phyloP scores from a whole-genome alignment of 2,329 filamentous ascomycete species.

The Chaetomiaceae sp. region DNA sequence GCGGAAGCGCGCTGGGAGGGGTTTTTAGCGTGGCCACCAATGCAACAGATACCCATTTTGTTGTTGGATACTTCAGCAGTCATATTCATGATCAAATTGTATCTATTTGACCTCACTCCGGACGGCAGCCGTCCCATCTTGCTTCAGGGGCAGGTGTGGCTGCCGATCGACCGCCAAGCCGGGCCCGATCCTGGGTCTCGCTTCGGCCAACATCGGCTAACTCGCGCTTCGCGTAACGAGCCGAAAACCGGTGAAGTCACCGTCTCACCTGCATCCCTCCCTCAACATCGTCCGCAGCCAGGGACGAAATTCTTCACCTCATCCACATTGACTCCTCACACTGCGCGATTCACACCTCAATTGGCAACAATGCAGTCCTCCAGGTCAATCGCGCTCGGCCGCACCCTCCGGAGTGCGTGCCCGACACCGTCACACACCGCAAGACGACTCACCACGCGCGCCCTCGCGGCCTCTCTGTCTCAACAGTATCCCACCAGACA shows the following conservation, averaged over 20 bases:
- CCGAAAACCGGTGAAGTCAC: slow-evolving; percentile 12
- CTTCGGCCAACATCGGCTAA: slow-evolving; percentile 20
- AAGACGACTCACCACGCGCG: background rate
- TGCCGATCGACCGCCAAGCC: slow-evolving; percentile 8
- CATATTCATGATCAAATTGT: background rate
- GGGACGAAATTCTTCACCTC: background rate
- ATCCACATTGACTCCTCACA: background rate
- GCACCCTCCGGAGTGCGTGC: slow-evolving; percentile 19
- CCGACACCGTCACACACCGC: slow-evolving; percentile 16
- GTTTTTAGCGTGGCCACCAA: slow-evolving; percentile 38
- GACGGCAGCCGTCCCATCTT: no score
- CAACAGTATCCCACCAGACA: background rate
- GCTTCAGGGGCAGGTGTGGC: background rate
- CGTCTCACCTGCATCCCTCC: background rate
- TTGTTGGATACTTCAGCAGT: no score
- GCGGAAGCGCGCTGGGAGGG: slow-evolving; percentile 51
- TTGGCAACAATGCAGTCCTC: slow-evolving; percentile 23
- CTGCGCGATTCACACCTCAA: slow-evolving; percentile 7
- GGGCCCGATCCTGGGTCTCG: slow-evolving; percentile 17
- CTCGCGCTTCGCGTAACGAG: background rate
- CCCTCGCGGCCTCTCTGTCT: background rate
- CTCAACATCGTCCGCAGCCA: background rate
- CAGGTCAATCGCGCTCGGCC: slow-evolving; percentile 17
- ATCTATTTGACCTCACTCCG: no score
- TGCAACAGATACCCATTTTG: background rate